Base-by-base conservation (phyloP, 306 rosid species). In the Sicyos baderoa region DNA sequence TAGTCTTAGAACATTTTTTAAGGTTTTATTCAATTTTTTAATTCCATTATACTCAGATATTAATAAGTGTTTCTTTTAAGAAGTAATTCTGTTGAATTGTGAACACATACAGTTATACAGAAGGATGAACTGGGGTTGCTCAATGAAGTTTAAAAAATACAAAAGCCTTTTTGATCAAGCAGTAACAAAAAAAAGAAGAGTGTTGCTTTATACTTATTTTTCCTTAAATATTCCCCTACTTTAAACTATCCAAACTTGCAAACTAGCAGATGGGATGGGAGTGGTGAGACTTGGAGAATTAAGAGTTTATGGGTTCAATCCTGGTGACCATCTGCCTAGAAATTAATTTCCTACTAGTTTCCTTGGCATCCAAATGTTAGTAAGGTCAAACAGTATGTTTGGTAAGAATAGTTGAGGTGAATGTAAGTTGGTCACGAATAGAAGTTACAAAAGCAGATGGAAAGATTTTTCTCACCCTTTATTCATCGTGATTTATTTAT, bases 21-120 rank as follows among this genome's bases (percentile, higher is more conserved):
- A 37, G 44, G 9, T 5, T 37, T 2, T 37, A 35, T 37, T 37
- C 44, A 37, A 37, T 37, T 37, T 37, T 37, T 37, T 2, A 37
- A 37, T 37, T 37, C 5, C 44, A 37, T 5, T 7, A 7, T 37
- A 37, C 6, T 27, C 45, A 29, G 29, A 58, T 59, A 59, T 59
- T 25, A 7, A 25, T 7, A 25, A 29, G 21, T 59, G 45, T 15
- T 29, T 59, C 14, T 29, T 59, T 15, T 2, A 29, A 59, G 65
- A 27, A 25, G 5, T 12, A 16, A 12, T 5, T 11, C 15, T 58
- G 18, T 58, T 59, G 42, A 32, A 59, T 32, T 27, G 47, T 59
- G 21, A 29, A 29, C 19, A 59, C 66, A 14, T 8, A 7, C 56
- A 82, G 76, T 72, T 88, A 5, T 37, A 37, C 44, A 37, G 1